phyloP scores from a whole-genome alignment of 768 basidiomycete species.

The Rubroboletus pulcherrimus region DNA sequence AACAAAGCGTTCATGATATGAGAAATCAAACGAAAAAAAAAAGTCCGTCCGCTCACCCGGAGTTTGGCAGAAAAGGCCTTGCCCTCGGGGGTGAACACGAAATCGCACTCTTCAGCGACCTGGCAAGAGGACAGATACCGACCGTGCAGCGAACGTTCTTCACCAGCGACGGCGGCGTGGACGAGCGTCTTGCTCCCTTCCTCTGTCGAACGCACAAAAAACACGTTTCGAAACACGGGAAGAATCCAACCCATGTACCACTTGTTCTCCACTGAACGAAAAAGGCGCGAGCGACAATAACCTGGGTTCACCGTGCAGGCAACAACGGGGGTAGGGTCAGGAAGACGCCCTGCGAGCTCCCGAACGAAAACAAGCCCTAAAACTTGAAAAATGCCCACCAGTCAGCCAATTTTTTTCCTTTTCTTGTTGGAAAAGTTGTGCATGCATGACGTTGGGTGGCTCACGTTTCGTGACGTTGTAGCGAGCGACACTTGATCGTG shows the following conservation, averaged over 20 bases:
- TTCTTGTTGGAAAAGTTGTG: background rate
- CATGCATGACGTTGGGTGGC: background rate
- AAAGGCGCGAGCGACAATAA: constrained; percentile 28
- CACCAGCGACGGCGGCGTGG: constrained; percentile 24
- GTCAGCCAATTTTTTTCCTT: background rate
- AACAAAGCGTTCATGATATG: too few relatives aligned
- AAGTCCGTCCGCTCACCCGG: constrained; percentile 23
- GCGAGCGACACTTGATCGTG: constrained; percentile 8
- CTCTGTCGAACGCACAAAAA: constrained; percentile 27
- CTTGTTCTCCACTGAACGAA: constrained; percentile 15
- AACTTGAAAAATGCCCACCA: constrained; percentile 9
- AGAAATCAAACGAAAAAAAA: too few relatives aligned
- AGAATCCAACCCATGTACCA: constrained; percentile 5
- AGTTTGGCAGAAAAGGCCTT: constrained; percentile 20
- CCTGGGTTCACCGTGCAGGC: constrained; percentile 31
- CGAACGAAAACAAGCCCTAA: constrained; percentile 30
- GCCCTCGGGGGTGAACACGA: constrained; percentile 27
- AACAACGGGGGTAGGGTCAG: constrained; percentile 20
- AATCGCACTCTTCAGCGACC: constrained; percentile 28
- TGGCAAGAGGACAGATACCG: constrained; percentile 24
- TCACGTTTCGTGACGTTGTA: constrained; percentile 26
- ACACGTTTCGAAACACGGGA: constrained; percentile 1
- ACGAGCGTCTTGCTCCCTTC: constrained; percentile 33
- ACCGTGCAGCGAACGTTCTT: constrained; percentile 19
- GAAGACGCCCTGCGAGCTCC: constrained; percentile 26